These are phyloP conservation scores for Botryotinia narcissicola DNA, from an alignment of 2,329 filamentous ascomycete genomes.

Conservation along the genomic window DNA sequence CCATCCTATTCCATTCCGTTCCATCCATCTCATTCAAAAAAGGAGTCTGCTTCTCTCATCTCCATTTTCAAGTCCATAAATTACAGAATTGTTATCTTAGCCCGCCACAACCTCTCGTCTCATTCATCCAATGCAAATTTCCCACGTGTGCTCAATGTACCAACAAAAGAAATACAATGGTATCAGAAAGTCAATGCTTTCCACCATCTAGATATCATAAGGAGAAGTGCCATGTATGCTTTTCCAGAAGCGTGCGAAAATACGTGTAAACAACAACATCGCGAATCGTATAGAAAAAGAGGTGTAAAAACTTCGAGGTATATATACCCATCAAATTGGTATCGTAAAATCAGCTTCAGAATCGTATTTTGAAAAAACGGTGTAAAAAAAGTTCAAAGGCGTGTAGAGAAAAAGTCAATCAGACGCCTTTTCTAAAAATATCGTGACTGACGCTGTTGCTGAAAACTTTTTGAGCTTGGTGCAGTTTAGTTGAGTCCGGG, in stretches of 20 bases:
- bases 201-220: conserved; percentile 18
- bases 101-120: neutral
- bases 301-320: neutral
- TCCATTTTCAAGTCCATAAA: conserved; percentile 5
- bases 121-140: neutral
- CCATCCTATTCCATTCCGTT: neutral
- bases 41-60: neutral
- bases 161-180: conserved; percentile 6
- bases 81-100: conserved; percentile 16
- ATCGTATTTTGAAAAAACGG: conserved; percentile 7
- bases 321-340: conserved; percentile 14
- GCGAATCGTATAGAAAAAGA: neutral
- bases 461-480: neutral
- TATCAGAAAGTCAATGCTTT: neutral
- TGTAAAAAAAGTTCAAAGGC: conserved; percentile 5
- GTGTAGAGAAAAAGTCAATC: neutral
- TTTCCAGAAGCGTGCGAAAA: conserved; percentile 7
- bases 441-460: neutral
- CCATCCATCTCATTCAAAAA: neutral
- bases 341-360: conserved; percentile 6
- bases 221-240: conserved; percentile 21
- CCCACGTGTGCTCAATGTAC: neutral
- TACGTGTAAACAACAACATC: neutral
- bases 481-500: neutral
- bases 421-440: conserved; percentile 9